Base-by-base conservation (phyloP, 768 basidiomycete species). In the Lentinus brumalis region DNA sequence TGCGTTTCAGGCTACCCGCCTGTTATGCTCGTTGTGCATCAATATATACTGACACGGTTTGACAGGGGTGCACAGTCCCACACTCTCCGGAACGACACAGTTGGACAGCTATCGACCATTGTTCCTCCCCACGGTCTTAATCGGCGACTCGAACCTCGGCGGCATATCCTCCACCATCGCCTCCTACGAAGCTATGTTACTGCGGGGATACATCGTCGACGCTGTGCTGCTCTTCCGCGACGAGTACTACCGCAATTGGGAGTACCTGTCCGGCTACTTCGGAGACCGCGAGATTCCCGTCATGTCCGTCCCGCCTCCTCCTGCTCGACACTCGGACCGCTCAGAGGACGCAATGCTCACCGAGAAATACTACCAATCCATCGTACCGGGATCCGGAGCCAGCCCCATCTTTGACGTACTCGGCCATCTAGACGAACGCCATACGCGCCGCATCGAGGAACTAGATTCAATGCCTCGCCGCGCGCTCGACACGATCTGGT, bases 111-210 rank as follows among this genome's bases (percentile, higher is more conserved):
- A 95, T 69, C 84, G 96, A 6, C 88, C 94, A 0, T 81, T 98
- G 18, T 90, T 91, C 62, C 83, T 97, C 5, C 96, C 96, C 1
- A 91, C 90, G 0, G 76, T 98, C 60, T 83, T 99, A 5, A 78
- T 98, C 40, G 96, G 92, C 0, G 93, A 97, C 62, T 85, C 92
- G 0, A 87, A 86, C 49, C 88, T 99, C 5, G 96, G 96, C 26
- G 96, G 96, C 1, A 98, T 98, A 51, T 96, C 94, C 5, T 86
- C 87, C 0, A 98, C 96, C 0, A 89, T 98, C 60, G 86, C 96
- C 1, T 85, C 96, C 0, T 98, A 94, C 75, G 96, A 98, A 73
- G 91, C 96, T 16, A 85, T 98, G 32, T 69, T 88, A 6, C 78
- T 96, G n/a, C 86, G 96, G 5, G 96, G 96, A 26, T 98, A 94